Evolutionary conservation across 257 asterid genomes (phyloP).

Genomic region (Leptodermis oblonga): DNA sequence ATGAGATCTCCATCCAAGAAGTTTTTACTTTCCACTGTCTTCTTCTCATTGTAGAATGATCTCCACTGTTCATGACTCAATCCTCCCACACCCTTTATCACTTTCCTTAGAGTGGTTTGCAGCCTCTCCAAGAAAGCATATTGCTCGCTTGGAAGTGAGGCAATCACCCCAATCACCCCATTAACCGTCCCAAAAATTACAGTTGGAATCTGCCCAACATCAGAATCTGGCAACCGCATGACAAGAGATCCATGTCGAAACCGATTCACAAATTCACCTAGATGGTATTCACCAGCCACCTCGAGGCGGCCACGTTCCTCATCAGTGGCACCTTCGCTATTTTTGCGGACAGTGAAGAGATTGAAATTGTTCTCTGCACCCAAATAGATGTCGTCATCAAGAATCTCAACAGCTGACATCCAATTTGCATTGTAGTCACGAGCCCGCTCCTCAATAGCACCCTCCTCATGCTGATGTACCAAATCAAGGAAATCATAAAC

Average conservation of each 20-base stretch:
- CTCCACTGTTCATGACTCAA: constrained; percentile 97
- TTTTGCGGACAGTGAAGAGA: constrained; percentile 83
- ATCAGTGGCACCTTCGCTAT: constrained; percentile 93
- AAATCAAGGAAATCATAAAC: constrained; percentile 9
- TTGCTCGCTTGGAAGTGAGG: constrained; percentile 87
- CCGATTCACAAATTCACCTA: constrained; percentile 87
- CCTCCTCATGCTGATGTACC: constrained; percentile 77
- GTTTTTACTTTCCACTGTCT: constrained; percentile 69
- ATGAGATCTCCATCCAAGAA: constrained; percentile 92
- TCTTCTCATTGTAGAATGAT: constrained; percentile 86
- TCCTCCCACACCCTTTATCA: constrained; percentile 96
- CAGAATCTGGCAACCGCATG: constrained; percentile 94
- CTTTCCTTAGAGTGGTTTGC: constrained; percentile 67
- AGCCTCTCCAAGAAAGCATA: constrained; percentile 72
- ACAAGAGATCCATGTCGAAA: constrained; percentile 93
- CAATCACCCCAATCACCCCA: constrained; percentile 88
- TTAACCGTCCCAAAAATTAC: constrained; percentile 94
- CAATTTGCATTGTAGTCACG: constrained; percentile 97
- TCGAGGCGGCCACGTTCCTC: constrained; percentile 98
- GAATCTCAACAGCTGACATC: constrained; percentile 99
- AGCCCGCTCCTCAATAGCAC: constrained; percentile 98
- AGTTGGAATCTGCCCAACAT: constrained; percentile 85
- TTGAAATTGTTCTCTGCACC: constrained; percentile 90
- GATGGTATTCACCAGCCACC: constrained; percentile 97
- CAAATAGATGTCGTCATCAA: constrained; percentile 82